These are phyloP conservation scores for Verticillium zaregamsianum DNA, from an alignment of 2,329 filamentous ascomycete species.

Conservation along the genomic window DNA sequence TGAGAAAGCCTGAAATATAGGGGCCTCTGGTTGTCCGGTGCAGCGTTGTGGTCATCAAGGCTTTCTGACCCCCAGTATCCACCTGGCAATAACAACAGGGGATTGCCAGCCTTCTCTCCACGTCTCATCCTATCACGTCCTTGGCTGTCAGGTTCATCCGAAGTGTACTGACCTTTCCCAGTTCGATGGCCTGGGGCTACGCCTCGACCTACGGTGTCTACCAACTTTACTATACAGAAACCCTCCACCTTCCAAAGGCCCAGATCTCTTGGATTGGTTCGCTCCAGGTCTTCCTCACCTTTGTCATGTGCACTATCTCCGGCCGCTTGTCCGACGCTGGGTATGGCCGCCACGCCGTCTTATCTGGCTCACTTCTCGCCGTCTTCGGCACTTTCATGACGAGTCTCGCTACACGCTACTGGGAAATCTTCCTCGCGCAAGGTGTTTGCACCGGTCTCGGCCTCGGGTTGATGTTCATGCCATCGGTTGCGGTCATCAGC, in stretches of 20 bases:
- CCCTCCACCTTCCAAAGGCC: conserved; percentile 26
- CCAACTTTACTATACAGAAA: conserved; percentile 42
- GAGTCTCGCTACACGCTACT: conserved; percentile 40
- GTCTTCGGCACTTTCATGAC: conserved; percentile 45
- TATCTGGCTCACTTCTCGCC: conserved; percentile 34
- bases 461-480: conserved; percentile 53
- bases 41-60: too few relatives aligned
- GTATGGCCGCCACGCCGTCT: conserved; percentile 36
- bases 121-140: neutral
- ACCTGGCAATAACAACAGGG: too few relatives aligned
- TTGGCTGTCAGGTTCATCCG: neutral
- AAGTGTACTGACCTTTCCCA: neutral
- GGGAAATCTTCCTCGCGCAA: conserved; percentile 51
- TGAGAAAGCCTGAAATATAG: too few relatives aligned
- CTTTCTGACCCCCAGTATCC: too few relatives aligned
- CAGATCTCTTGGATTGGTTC: conserved; percentile 43
- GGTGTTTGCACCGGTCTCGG: conserved; percentile 49
- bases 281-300: conserved; percentile 46
- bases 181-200: conserved; percentile 44
- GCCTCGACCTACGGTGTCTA: conserved; percentile 49
- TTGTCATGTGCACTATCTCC: conserved; percentile 41
- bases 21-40: too few relatives aligned
- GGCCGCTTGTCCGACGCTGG: conserved; percentile 48
- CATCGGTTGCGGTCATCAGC: conserved; percentile 56
- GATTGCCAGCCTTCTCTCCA: neutral